Evolutionary conservation across 345 rosid genomes (phyloP).

Genomic region (Corchorus olitorius): DNA sequence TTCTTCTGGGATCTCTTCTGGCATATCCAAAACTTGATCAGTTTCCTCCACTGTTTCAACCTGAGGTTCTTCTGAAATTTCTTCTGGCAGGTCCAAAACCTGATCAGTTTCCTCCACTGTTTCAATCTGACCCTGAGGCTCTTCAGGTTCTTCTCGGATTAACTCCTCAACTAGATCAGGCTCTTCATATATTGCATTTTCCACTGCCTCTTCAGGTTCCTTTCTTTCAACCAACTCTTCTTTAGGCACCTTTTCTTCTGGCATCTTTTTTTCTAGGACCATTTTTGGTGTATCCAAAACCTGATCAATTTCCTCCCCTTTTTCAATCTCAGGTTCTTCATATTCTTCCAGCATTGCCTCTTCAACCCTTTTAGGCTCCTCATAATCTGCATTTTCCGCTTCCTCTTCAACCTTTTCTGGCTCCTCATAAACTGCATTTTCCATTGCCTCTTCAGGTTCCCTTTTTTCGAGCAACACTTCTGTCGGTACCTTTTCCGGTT

Average conservation of each 20-base stretch:
- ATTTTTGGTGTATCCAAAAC: not conserved
- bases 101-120: slow-evolving; percentile 12
- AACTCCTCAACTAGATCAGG: not conserved
- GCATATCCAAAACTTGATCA: not conserved
- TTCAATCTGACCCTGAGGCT: slow-evolving; percentile 5
- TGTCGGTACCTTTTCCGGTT: slow-evolving; percentile 6
- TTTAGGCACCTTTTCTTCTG: slow-evolving; percentile 13
- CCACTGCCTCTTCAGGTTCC: slow-evolving; percentile 2
- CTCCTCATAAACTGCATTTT: slow-evolving; percentile 18
- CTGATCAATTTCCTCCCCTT: slow-evolving; percentile 12
- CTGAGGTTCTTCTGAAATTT: slow-evolving; percentile 1
- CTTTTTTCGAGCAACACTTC: not conserved
- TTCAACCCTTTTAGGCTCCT: slow-evolving; percentile 25
- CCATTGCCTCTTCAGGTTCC: slow-evolving; percentile 1
- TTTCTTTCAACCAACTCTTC: slow-evolving; percentile 1
- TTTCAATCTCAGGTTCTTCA: slow-evolving; percentile 14
- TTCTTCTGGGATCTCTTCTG: slow-evolving; percentile 8
- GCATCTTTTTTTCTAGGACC: slow-evolving; percentile 9
- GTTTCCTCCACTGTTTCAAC: not conserved
- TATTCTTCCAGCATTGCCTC: slow-evolving; percentile 10
- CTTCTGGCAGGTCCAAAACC: not conserved
- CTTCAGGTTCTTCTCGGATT: slow-evolving; percentile 9
- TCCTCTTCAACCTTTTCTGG: slow-evolving; percentile 14
- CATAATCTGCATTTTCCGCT: slow-evolving; percentile 1
- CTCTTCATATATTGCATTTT: slow-evolving; percentile 17